Conservation (phyloP, 805 yeast genomes). For the Hanseniaspora pseudoguilliermondii region DNA sequence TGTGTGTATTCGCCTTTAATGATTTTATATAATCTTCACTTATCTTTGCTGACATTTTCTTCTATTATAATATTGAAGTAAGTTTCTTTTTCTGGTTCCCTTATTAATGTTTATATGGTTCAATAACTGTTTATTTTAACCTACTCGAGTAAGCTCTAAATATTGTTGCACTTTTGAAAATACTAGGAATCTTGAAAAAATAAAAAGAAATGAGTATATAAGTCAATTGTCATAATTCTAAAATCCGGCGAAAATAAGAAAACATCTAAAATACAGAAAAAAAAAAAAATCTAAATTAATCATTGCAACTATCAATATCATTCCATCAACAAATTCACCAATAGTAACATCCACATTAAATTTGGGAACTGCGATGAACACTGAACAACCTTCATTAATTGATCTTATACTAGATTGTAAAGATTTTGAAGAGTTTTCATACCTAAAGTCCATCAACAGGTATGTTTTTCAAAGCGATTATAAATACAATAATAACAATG, state of each 20-base stretch:
- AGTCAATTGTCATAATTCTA: not conserved
- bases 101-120: no score
- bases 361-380: not conserved
- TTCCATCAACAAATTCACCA: not conserved
- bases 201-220: no score
- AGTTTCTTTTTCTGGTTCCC: no score
- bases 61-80: not conserved
- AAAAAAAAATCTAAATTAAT: not conserved
- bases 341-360: no score
- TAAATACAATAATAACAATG: conserved; percentile 52
- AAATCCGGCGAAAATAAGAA: not conserved
- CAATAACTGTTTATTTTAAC: no score
- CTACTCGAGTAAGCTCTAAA: no score
- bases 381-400: not conserved
- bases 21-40: not conserved
- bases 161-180: no score
- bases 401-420: conserved; percentile 31
- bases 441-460: conserved; percentile 63
- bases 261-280: not conserved
- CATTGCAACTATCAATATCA: not conserved
- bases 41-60: not conserved
- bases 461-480: conserved; percentile 71
- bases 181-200: not conserved
- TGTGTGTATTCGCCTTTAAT: not conserved
- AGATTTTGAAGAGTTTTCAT: conserved; percentile 71